Evolutionary conservation across 176 grass and related monocot genomes (phyloP), one percentile per base, ranked within the genome.

Genomic region (Saccharum officinarum): DNA sequence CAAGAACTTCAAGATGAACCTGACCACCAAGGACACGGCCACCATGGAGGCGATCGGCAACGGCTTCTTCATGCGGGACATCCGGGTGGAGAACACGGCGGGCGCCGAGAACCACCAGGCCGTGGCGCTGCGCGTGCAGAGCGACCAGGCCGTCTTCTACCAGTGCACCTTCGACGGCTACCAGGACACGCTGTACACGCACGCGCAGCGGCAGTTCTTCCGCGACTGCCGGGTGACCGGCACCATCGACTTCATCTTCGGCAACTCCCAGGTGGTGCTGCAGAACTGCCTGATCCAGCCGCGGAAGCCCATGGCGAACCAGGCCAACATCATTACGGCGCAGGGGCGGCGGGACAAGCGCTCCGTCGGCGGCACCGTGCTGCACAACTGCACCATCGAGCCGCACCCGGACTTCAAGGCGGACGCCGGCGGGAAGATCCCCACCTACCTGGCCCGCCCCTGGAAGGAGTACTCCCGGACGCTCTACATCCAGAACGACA

Each of bases 391-490:
- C 93, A 98, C 93, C 16, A 77, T 95, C 28, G 83, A 78, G 41
- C 69, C 96, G 7, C 93, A 98, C 81, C 64, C 85, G 7, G 65
- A 85, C 26, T 89, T 90, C 59, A 67, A 63, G 54, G 52, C 76
- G 1, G 44, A 39, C 10, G 71, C 85, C 23, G 75, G 54, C 8
- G 86, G 71, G 36, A 90, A 69, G 85, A 84, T 92, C 39, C 22
- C 23, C 17, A 92, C 85, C 5, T 98, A 95, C 93, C 91, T 98
- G 8, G 93, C 93, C 2, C 70, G 96, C 8, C 96, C 96, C 0
- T 98, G 96, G 96, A 98, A 92, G 89, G 86, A 90, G 37, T 98
- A 86, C 85, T 98, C 96, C 7, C 46, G 96, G 26, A 95, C 96
- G 22, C 55, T 98, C 22, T 85, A 73, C 83, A 71, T 98, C 80